Evolutionary conservation across 306 rosid species (phyloP).

Genomic region (barrel medic (Medicago truncatula)): DNA sequence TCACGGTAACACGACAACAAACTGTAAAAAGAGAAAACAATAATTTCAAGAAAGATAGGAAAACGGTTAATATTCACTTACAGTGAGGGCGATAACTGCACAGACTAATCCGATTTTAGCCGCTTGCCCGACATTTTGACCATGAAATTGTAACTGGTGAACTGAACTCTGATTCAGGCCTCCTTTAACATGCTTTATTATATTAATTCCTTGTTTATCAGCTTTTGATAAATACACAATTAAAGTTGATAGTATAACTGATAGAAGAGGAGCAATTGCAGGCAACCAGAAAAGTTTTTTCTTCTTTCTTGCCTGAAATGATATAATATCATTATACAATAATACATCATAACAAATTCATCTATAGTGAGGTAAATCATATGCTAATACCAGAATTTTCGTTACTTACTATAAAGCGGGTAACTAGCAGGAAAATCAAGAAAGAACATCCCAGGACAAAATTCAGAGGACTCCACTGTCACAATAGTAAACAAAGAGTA

Average conservation of each 20-base stretch:
- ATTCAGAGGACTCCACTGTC: conserved; percentile 79
- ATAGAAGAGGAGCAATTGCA: conserved; percentile 74
- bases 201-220: conserved; percentile 76
- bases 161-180: conserved; percentile 77
- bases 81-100: conserved; percentile 80
- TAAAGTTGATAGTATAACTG: conserved; percentile 74
- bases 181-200: conserved; percentile 66
- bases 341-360: conserved; percentile 10
- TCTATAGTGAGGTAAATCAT: background rate
- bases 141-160: conserved; percentile 60
- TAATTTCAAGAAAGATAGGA: background rate
- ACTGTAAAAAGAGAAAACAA: background rate
- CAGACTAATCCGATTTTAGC: conserved; percentile 76
- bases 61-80: conserved; percentile 36
- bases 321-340: background rate
- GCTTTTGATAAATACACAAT: conserved; percentile 73
- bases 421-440: conserved; percentile 68
- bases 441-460: conserved; percentile 77
- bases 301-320: conserved; percentile 73
- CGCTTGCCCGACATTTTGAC: conserved; percentile 67
- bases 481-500: conserved; percentile 10
- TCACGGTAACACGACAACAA: background rate
- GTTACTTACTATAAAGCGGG: conserved; percentile 73
- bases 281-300: conserved; percentile 81
- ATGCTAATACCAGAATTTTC: background rate